Evolutionary conservation across 2,329 filamentous ascomycete species (phyloP).

Genomic region (Exophiala xenobiotica): DNA sequence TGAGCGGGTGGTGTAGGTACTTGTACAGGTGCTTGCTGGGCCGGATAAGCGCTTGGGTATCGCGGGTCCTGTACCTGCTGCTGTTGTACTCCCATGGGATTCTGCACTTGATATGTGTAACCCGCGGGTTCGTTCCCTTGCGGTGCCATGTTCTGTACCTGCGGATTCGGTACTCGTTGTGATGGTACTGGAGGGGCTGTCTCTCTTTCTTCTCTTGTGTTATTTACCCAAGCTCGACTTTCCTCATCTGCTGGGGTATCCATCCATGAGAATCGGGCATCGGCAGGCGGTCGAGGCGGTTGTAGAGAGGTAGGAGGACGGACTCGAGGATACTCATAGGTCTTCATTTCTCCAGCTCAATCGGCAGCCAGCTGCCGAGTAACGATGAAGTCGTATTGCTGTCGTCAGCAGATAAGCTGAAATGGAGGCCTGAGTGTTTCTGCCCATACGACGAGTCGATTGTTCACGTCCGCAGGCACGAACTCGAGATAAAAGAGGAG

Average conservation of each 20-base stretch:
- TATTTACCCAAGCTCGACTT: slow-evolving; percentile 14
- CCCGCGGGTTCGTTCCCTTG: slow-evolving; percentile 1
- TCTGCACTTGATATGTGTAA: slow-evolving; percentile 12
- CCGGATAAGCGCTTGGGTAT: slow-evolving; percentile 7
- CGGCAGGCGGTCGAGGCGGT: slow-evolving; percentile 12
- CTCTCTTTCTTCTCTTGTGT: slow-evolving; percentile 2
- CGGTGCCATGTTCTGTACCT: slow-evolving; percentile 9
- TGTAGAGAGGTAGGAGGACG: slow-evolving; percentile 21
- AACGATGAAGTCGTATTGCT: slow-evolving; percentile 1
- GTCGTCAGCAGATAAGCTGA: slow-evolving; percentile 19
- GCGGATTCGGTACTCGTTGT: neutral
- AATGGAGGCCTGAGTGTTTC: slow-evolving; percentile 9
- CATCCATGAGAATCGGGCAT: slow-evolving; percentile 26
- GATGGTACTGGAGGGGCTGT: neutral
- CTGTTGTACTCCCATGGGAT: slow-evolving; percentile 16
- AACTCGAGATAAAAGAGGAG: slow-evolving; percentile 5
- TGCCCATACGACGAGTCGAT: neutral
- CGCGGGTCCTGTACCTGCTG: slow-evolving; percentile 3
- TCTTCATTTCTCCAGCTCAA: slow-evolving; percentile 18
- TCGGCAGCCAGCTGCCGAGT: slow-evolving; percentile 15
- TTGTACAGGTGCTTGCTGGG: slow-evolving; percentile 6
- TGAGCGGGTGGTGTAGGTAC: neutral
- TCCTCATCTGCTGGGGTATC: slow-evolving; percentile 23
- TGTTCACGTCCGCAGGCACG: neutral
- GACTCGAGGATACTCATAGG: slow-evolving; percentile 28